Percentiles rank a stretch among this genome's conserved stretches.
Conservation (phyloP, 768 basidiomycete genomes). For the Pleurotus citrinopileatus region DNA sequence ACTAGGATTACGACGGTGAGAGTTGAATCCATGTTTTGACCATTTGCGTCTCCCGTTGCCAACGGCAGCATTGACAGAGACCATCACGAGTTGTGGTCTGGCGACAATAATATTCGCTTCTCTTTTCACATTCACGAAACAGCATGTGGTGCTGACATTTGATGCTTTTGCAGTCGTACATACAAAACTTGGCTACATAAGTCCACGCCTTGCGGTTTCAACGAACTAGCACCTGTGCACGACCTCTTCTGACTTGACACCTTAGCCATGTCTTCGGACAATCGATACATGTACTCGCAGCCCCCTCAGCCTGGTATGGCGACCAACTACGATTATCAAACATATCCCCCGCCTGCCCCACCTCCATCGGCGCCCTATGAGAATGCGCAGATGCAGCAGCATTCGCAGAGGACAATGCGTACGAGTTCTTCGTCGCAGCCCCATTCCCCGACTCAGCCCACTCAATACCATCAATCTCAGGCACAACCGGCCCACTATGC, state of each 20-base stretch:
- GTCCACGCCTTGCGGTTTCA: background rate
- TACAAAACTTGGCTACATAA: background rate
- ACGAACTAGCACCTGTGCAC: background rate
- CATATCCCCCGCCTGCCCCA: constrained; percentile 11
- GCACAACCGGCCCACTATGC: constrained; percentile 3
- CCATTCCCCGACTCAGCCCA: constrained; percentile 9
- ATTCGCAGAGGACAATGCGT: constrained; percentile 11
- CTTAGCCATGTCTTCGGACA: constrained; percentile 14
- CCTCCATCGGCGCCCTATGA: constrained; percentile 8
- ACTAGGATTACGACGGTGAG: no score
- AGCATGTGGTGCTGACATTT: no score
- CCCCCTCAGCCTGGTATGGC: constrained; percentile 5
- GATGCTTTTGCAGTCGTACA: no score
- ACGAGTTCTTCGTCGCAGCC: constrained; percentile 10
- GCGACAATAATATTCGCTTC: no score
- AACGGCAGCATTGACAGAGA: no score
- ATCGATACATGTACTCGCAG: constrained; percentile 15
- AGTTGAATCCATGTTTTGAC: no score
- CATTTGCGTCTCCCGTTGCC: no score
- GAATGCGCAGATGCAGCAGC: constrained; percentile 10
- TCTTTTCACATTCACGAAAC: no score
- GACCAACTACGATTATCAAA: constrained; percentile 14
- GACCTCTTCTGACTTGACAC: background rate
- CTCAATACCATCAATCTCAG: constrained; percentile 11
- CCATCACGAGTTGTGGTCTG: no score